phyloP scores from a whole-genome alignment of 2,329 filamentous ascomycete species.

The Alternaria panax region DNA sequence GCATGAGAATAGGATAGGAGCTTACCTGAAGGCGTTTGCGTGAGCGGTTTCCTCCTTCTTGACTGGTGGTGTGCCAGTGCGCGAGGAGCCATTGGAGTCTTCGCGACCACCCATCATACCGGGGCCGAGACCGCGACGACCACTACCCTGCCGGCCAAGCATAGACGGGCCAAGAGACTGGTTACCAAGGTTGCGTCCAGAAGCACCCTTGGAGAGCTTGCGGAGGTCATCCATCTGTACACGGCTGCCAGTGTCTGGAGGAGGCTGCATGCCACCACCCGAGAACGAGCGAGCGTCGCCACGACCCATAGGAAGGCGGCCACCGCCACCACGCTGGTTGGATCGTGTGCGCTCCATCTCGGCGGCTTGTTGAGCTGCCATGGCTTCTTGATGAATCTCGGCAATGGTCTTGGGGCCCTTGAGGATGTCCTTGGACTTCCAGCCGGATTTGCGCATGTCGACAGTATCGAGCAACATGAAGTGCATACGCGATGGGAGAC shows the following conservation, averaged over 20 bases:
- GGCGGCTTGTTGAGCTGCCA: constrained; percentile 79
- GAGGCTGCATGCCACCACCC: constrained; percentile 72
- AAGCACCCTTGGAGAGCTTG: constrained; percentile 71
- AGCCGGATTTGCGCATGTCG: constrained; percentile 78
- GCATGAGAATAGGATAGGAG: neutral
- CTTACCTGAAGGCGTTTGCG: constrained; percentile 94
- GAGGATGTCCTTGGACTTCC: constrained; percentile 86
- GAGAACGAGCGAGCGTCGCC: constrained; percentile 89
- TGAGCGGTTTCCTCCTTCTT: constrained; percentile 70
- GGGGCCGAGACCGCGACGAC: constrained; percentile 76
- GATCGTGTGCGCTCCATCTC: constrained; percentile 68
- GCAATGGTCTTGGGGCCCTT: constrained; percentile 98
- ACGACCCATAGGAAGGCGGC: constrained; percentile 77
- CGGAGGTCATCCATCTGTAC: constrained; percentile 92
- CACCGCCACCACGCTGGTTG: constrained; percentile 70
- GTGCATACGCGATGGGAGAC: constrained; percentile 81
- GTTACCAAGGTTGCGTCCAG: constrained; percentile 64
- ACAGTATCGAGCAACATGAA: constrained; percentile 98
- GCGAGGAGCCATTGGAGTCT: constrained; percentile 86
- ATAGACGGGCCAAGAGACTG: constrained; percentile 79
- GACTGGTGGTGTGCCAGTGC: constrained; percentile 84
- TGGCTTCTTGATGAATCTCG: constrained; percentile 85
- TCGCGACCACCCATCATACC: constrained; percentile 74
- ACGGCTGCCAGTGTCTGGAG: constrained; percentile 76
- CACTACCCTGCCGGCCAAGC: constrained; percentile 91